A percentile compares a stretch with the other conserved stretches of the same genome.
These are phyloP conservation scores for Cystofilobasidium ferigula DNA, from an alignment of 768 basidiomycete genomes.

Conservation along the genomic window DNA sequence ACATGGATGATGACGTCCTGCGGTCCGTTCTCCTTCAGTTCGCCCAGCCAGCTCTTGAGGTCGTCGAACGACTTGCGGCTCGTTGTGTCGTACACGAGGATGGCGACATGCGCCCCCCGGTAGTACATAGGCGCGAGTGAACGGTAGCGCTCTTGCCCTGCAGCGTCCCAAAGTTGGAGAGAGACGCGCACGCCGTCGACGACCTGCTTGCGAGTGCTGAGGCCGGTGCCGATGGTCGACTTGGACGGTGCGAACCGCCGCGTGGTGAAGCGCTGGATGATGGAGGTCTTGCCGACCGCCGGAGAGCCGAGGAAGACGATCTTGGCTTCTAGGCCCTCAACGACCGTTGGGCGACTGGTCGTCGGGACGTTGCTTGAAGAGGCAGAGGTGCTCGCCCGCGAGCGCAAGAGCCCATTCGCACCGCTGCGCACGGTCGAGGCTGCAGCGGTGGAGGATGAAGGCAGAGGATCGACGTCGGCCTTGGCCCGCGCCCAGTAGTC, in stretches of 20 bases:
- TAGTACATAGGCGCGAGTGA: conserved; percentile 37
- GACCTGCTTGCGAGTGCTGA: conserved; percentile 34
- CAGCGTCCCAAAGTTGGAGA: conserved; percentile 37
- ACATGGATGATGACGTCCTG: conserved; percentile 81
- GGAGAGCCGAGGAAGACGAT: conserved; percentile 33
- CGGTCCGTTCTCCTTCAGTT: conserved; percentile 34
- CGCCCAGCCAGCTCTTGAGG: conserved; percentile 74
- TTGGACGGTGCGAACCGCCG: conserved; percentile 29
- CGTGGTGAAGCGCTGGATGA: conserved; percentile 35
- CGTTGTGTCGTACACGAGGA: conserved; percentile 91
- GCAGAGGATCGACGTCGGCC: neutral
- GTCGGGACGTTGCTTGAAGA: too few species aligned
- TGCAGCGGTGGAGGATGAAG: too few species aligned
- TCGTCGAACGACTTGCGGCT: conserved; percentile 79
- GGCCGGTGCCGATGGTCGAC: conserved; percentile 32
- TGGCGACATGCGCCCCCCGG: conserved; percentile 54
- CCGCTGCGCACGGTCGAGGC: neutral
- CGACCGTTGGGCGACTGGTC: neutral
- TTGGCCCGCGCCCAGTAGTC: neutral
- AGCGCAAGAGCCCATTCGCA: neutral
- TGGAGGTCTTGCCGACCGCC: conserved; percentile 34
- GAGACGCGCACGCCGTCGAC: conserved; percentile 30
- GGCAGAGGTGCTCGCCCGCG: neutral
- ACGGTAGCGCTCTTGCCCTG: conserved; percentile 34
- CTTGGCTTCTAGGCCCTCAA: conserved; percentile 34